phyloP scores from a whole-genome alignment of 805 yeast genomes.

The Saturnispora diversa region DNA sequence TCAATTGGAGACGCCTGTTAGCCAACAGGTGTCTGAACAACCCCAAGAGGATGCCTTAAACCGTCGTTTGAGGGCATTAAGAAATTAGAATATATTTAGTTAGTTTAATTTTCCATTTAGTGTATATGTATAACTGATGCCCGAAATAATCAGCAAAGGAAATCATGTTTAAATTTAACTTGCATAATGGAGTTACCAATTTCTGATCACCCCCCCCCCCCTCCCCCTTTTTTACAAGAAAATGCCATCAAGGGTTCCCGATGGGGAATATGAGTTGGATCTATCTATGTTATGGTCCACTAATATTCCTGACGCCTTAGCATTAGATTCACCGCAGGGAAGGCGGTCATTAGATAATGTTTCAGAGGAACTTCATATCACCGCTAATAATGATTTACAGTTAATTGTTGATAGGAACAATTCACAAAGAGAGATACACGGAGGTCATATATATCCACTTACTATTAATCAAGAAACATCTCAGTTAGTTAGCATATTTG shows the following conservation, averaged over 20 bases:
- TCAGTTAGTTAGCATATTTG: slow-evolving; percentile 5
- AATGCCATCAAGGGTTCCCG: slow-evolving; percentile 21
- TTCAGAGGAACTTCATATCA: background rate
- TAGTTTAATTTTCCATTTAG: background rate
- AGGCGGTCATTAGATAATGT: no score
- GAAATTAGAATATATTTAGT: slow-evolving; percentile 30
- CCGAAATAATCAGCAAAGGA: no score
- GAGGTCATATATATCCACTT: background rate
- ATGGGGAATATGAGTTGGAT: slow-evolving; percentile 32
- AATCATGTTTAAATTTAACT: no score
- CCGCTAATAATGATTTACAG: background rate
- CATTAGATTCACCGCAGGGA: background rate
- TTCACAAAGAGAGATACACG: background rate
- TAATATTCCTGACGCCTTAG: background rate
- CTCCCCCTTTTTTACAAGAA: background rate
- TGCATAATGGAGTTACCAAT: no score
- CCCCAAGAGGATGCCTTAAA: slow-evolving; percentile 67
- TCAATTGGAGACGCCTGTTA: slow-evolving; percentile 29
- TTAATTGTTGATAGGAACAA: background rate
- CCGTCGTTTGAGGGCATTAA: slow-evolving; percentile 79
- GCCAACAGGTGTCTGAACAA: slow-evolving; percentile 44
- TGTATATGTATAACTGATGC: background rate
- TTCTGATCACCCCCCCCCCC: no score
- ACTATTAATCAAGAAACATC: no score
- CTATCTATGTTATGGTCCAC: slow-evolving; percentile 11